These are phyloP conservation scores for Clitopilus passeckerianus DNA, from an alignment of 768 basidiomycete species.

Conservation along the genomic window DNA sequence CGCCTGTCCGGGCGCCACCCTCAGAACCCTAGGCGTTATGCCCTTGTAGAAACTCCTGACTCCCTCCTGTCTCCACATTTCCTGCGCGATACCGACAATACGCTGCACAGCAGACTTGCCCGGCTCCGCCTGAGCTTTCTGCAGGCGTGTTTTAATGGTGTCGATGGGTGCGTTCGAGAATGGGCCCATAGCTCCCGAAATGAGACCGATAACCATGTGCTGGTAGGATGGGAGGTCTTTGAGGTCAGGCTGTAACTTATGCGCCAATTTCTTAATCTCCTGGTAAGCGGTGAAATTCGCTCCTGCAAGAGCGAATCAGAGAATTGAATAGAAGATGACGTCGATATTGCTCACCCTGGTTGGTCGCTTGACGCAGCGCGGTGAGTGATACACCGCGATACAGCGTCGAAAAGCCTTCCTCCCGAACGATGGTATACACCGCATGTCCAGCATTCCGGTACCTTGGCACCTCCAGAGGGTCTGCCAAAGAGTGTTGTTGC, in stretches of 20 bases:
- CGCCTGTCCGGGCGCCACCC: slow-evolving; percentile 96
- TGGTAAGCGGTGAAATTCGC: slow-evolving; percentile 99
- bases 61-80: slow-evolving; percentile 94
- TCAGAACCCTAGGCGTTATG: slow-evolving; percentile 91
- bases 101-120: slow-evolving; percentile 78
- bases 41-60: slow-evolving; percentile 94
- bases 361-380: slow-evolving; percentile 93
- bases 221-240: slow-evolving; percentile 88
- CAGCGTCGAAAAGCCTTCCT: slow-evolving; percentile 81
- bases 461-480: slow-evolving; percentile 88
- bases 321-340: slow-evolving; percentile 1
- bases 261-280: slow-evolving; percentile 85
- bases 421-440: slow-evolving; percentile 88
- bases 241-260: slow-evolving; percentile 73
- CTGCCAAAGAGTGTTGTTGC: slow-evolving; percentile 94
- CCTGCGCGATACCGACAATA: slow-evolving; percentile 73
- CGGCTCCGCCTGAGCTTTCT: slow-evolving; percentile 71
- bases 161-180: slow-evolving; percentile 97
- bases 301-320: slow-evolving; percentile 31
- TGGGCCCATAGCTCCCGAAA: slow-evolving; percentile 97
- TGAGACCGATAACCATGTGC: slow-evolving; percentile 90
- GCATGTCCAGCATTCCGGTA: slow-evolving; percentile 98
- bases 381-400: slow-evolving; percentile 94
- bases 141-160: slow-evolving; percentile 92
- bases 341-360: slow-evolving; percentile 62